These are phyloP conservation scores for Penicillium sp. DNA, from an alignment of 2,329 filamentous ascomycete species.

Conservation along the genomic window DNA sequence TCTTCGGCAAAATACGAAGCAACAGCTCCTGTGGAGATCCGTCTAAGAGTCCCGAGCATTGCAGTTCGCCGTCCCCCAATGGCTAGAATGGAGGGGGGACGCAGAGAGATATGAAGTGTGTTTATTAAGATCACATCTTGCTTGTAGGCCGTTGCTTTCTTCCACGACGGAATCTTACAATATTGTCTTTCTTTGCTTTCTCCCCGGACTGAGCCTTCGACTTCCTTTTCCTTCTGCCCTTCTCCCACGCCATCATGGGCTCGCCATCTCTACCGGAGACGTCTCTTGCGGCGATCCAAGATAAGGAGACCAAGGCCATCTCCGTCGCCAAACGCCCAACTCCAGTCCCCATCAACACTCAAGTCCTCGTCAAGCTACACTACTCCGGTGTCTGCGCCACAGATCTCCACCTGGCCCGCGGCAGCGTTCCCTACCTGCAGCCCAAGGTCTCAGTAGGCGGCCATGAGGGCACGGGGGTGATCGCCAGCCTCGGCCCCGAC, in stretches of 20 bases:
- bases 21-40: background rate
- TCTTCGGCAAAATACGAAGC: background rate
- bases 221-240: background rate
- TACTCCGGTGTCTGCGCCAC: constrained; percentile 43
- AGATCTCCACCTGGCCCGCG: constrained; percentile 33
- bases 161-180: background rate
- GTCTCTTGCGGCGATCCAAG: constrained; percentile 6
- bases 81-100: background rate
- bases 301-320: constrained; percentile 6
- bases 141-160: background rate
- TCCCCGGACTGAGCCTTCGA: background rate
- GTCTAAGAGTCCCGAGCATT: background rate
- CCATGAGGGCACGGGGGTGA: constrained; percentile 48
- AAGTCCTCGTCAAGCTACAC: constrained; percentile 38
- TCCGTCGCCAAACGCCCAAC: constrained; percentile 6
- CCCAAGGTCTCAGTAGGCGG: constrained; percentile 39
- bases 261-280: constrained; percentile 1
- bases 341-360: constrained; percentile 24
- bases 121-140: background rate
- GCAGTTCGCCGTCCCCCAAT: background rate
- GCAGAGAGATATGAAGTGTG: constrained; percentile 1
- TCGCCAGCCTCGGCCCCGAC: constrained; percentile 39
- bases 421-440: constrained; percentile 39
- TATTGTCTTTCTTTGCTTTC: background rate
- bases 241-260: constrained; percentile 2